Evolutionary conservation across 2,329 filamentous ascomycete genomes (phyloP), one percentile per base, ranked within the genome.

Genomic region (Dothistroma septosporum): DNA sequence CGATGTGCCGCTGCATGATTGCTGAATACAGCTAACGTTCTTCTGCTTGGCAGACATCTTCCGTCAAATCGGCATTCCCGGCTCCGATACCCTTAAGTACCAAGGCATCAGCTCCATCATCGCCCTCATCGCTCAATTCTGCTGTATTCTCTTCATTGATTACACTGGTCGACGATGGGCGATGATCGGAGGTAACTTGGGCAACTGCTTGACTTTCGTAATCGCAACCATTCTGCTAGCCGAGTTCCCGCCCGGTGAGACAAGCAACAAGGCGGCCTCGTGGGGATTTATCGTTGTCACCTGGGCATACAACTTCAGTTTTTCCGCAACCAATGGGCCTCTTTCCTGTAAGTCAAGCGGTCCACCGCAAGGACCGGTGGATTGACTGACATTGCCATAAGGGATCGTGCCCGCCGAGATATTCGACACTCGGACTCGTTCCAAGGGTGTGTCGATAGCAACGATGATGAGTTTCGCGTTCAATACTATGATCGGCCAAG

Each of bases 251-350:
- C 83, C 88, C 1, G 78, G 81, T 1, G 74, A 73, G 0, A 76
- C 60, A 63, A 74, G 73, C 60, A 85, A 85, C 61, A 75, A 75
- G 46, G 77, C 79, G 5, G 87, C 87, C 0, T 80, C 82, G 7
- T 90, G 87, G 87, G 88, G 85, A 1, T 93, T 92, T 75, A 92
- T 92, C 63, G 82, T 86, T 68, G 81, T 84, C 68, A 92, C 89
- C 0, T 92, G 89, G 89, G 72, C 90, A 1, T 92, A 90, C 80
- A 92, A 92, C 76, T 88, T 91, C 77, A 87, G 82, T 47, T 92
- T 91, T 79, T 87, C 82, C 3, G 82, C 82, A 35, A 88, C 87
- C 1, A 89, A 87, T 61, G 89, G 89, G 22, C 88, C 89, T 0
- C 76, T 91, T 1, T 80, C 82, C 21, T 85, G 82, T 68, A 49